Conservation (phyloP, 371 early-diverging fungal genomes). For the Encephalitozoon romaleae region DNA sequence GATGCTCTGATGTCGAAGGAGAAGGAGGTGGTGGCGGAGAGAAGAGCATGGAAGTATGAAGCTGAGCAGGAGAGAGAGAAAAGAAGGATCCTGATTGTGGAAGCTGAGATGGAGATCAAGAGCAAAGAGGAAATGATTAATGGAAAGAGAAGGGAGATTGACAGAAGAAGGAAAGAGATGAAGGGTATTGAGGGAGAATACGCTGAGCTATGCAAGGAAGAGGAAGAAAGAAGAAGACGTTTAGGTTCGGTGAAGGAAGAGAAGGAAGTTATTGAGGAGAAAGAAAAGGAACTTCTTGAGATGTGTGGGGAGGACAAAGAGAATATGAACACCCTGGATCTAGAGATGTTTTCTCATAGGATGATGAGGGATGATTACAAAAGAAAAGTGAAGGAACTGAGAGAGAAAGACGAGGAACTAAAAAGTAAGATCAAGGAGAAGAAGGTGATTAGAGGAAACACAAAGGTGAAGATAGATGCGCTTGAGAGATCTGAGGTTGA, state of each 20-base stretch:
- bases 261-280: slow-evolving; percentile 1
- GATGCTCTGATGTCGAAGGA: background rate
- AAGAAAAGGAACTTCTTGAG: slow-evolving; percentile 4
- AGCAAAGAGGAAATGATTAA: background rate
- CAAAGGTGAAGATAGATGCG: background rate
- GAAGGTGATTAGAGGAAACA: background rate
- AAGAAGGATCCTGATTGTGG: background rate
- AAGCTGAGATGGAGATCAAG: background rate
- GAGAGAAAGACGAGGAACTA: slow-evolving; percentile 23
- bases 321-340: background rate
- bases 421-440: slow-evolving; percentile 8
- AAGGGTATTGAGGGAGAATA: slow-evolving; percentile 62
- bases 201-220: background rate
- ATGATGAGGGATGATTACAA: slow-evolving; percentile 23
- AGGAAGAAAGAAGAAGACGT: background rate
- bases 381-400: slow-evolving; percentile 31
- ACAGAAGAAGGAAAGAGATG: slow-evolving; percentile 66
- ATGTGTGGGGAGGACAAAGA: background rate
- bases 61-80: background rate
- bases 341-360: background rate
- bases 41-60: background rate
- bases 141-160: background rate
- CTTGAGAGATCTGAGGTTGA: background rate
- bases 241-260: background rate
- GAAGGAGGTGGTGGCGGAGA: background rate